Base-by-base conservation (phyloP, 1,284 basidiomycete genomes). In the Leccinum fuscescens region DNA sequence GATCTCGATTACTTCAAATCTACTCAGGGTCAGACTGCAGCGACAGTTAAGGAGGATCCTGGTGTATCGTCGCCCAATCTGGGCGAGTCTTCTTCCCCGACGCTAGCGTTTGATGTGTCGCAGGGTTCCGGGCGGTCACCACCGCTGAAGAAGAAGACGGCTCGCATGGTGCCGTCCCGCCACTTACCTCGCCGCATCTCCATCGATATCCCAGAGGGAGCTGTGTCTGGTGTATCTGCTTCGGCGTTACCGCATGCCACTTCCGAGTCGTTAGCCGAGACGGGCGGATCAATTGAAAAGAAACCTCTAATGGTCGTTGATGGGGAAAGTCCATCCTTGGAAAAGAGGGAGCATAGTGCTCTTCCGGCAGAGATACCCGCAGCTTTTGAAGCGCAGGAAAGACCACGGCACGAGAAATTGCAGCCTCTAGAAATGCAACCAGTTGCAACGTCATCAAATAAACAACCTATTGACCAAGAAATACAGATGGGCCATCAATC, bases 1-100 rank as follows among this genome's bases (percentile, higher is more conserved):
- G 71, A 72, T 44, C 61, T 75, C 24, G 64, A 74, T 51, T 72
- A 70, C 67, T 75, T 67, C 24, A 74, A 67, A 49, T 60, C 65
- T 0, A 63, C 58, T 7, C 69, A 64, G 20, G 35, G 17, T 9
- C 9, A 15, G 4, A 22, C 17, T 6, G 7, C 27, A 11, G 42
- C 15, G n/a, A 58, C 11, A 22, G n/a, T 46, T 6, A 46, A 57
- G 1, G 57, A 44, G 6, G 59, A 55, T 0, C 14, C 24, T 33
- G 11, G 17, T 24, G 14, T 33, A 44, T 29, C 63, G 6, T 33
- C 54, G 5, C 54, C 54, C 50, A 59, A 46, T 39, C 33, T 8
- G 5, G 44, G 33, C 1, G 64, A 61, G 37, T 37, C 57, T 46
- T 22, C 20, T 15, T 54, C 49, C 5, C 27, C 50, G 0, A 11